phyloP scores from a whole-genome alignment of 2,329 filamentous ascomycete species.

The Fusarium kyushuense region DNA sequence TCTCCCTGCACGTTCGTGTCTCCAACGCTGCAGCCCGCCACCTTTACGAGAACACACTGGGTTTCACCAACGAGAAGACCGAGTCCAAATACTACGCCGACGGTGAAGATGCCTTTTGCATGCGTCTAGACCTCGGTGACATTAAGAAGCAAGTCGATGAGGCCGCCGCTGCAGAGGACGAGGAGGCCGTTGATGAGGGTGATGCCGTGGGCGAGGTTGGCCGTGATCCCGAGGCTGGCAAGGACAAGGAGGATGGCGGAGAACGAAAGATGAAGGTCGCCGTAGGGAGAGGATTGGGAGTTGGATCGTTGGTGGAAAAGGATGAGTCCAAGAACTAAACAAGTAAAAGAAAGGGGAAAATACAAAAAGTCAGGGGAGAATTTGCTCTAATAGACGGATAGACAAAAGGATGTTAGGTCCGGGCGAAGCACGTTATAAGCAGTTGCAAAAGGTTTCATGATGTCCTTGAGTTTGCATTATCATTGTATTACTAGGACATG shows the following conservation, averaged over 20 bases:
- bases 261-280: slow-evolving; percentile 77
- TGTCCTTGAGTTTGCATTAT: not conserved
- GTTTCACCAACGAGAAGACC: slow-evolving; percentile 88
- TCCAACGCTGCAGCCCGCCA: slow-evolving; percentile 92
- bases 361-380: not conserved
- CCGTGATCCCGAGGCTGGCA: slow-evolving; percentile 56
- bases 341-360: not conserved
- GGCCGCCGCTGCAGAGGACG: slow-evolving; percentile 56
- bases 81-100: slow-evolving; percentile 96
- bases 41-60: slow-evolving; percentile 91
- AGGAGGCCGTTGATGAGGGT: slow-evolving; percentile 69
- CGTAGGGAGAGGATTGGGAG: slow-evolving; percentile 82
- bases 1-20: slow-evolving; percentile 94
- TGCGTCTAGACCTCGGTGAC: slow-evolving; percentile 85
- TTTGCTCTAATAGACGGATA: slow-evolving; percentile 46
- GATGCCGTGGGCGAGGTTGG: slow-evolving; percentile 77
- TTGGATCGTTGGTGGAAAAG: slow-evolving; percentile 81
- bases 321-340: slow-evolving; percentile 62
- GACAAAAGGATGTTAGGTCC: slow-evolving; percentile 39
- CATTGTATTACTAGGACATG: not conserved
- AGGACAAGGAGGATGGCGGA: slow-evolving; percentile 44
- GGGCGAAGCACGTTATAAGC: slow-evolving; percentile 29
- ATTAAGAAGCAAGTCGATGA: slow-evolving; percentile 64
- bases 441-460: slow-evolving; percentile 4
- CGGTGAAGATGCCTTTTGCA: slow-evolving; percentile 94